Evolutionary conservation across 305 asterid species (phyloP).

Genomic region (Rubia occidens): DNA sequence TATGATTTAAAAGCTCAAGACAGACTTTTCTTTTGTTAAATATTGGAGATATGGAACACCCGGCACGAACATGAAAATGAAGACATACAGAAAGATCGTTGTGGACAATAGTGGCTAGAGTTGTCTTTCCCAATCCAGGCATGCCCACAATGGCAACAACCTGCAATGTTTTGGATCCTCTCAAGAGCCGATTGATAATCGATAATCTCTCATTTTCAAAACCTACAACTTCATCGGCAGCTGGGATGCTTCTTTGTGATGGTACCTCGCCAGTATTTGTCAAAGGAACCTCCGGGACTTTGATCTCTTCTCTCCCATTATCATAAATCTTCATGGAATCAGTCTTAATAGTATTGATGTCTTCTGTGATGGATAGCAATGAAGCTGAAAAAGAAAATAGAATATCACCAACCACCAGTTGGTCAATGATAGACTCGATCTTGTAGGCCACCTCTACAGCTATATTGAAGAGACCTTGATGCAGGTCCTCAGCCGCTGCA

Average conservation of each 20-base stretch:
- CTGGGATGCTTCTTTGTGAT: background rate
- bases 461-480: constrained; percentile 1
- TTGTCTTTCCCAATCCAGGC: constrained; percentile 8
- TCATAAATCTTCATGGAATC: background rate
- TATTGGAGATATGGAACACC: background rate
- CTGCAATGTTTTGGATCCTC: constrained; percentile 1
- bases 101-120: background rate
- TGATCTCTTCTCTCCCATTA: background rate
- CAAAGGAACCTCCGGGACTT: background rate
- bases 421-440: background rate
- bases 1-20: background rate
- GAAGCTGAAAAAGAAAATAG: background rate
- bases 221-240: background rate
- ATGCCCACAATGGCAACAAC: constrained; percentile 2
- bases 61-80: constrained; percentile 3
- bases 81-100: background rate
- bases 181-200: background rate
- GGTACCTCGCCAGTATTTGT: background rate
- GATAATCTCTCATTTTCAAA: background rate
- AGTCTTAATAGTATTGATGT: background rate
- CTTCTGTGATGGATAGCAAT: background rate
- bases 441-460: background rate
- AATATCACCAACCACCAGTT: background rate
- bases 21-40: background rate
- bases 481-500: background rate